Conservation (phyloP, 2,329 filamentous ascomycete genomes). For the Chrysosphaeria jannelii region DNA sequence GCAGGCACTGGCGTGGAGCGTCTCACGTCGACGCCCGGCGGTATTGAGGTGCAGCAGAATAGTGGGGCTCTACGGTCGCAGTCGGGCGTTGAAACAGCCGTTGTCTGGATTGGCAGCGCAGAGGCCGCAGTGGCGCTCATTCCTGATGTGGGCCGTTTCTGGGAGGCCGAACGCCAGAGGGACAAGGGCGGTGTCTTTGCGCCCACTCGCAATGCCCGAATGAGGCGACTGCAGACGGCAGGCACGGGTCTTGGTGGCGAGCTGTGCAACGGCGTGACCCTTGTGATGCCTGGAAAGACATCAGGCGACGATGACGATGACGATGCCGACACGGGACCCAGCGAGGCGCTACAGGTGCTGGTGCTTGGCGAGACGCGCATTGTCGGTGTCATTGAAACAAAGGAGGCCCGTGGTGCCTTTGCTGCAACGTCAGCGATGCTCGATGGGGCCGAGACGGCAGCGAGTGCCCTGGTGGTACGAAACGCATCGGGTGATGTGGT, state of each 20-base stretch:
- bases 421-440: too few species aligned
- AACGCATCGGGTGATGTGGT: constrained; percentile 1
- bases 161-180: constrained; percentile 26
- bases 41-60: constrained; percentile 18
- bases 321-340: constrained; percentile 4
- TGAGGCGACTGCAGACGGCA: constrained; percentile 23
- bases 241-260: constrained; percentile 23
- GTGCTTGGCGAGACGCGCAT: constrained; percentile 24
- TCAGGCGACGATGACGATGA: constrained; percentile 2
- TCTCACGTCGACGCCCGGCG: constrained; percentile 19
- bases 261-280: constrained; percentile 19
- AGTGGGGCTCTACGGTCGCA: constrained; percentile 11
- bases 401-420: too few species aligned
- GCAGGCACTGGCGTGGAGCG: constrained; percentile 17
- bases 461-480: too few species aligned
- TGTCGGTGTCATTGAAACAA: constrained; percentile 19
- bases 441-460: too few species aligned
- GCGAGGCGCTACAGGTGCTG: constrained; percentile 8
- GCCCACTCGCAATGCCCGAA: constrained; percentile 20
- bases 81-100: constrained; percentile 20
- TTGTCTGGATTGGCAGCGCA: constrained; percentile 23
- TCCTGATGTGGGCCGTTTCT: constrained; percentile 22
- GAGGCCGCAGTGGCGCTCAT: constrained; percentile 25
- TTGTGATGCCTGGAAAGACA: constrained; percentile 9
- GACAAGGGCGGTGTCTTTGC: constrained; percentile 22